phyloP scores from a whole-genome alignment of 208 protist species.

The Acanthamoeba sp. region DNA sequence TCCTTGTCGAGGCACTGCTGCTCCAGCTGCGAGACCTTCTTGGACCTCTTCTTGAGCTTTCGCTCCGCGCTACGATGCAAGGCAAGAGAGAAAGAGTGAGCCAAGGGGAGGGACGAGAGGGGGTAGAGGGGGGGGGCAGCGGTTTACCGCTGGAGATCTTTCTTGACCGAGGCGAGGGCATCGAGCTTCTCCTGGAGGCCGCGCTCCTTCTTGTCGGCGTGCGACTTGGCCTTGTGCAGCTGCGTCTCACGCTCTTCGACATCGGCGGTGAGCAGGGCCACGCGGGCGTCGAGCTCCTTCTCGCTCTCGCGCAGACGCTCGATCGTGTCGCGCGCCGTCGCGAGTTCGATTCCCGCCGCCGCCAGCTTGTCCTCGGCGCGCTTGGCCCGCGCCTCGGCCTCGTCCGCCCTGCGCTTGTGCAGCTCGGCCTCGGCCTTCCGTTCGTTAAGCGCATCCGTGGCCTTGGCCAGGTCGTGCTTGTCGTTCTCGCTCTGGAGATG shows the following conservation, averaged over 20 bases:
- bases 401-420: not conserved
- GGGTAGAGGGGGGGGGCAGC: too few species aligned
- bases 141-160: constrained; percentile 37
- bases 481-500: constrained; percentile 47
- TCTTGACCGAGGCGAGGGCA: constrained; percentile 21
- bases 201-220: constrained; percentile 19
- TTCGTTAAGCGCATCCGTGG: not conserved
- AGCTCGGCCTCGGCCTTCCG: not conserved
- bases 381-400: not conserved
- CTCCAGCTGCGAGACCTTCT: not conserved
- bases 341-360: not conserved
- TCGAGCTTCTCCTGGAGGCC: constrained; percentile 14
- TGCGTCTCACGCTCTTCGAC: not conserved
- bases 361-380: not conserved
- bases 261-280: not conserved
- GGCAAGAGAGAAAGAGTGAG: not conserved
- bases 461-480: constrained; percentile 6
- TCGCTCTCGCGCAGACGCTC: not conserved
- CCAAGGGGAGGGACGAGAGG: not conserved
- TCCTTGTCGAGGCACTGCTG: constrained; percentile 42
- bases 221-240: not conserved
- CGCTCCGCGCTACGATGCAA: not conserved
- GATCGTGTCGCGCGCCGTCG: not conserved
- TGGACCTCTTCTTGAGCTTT: constrained; percentile 61
- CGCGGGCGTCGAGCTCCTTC: not conserved